Base-by-base conservation (phyloP, 108 stramenopile species). In the Nitzschia inconspicua region DNA sequence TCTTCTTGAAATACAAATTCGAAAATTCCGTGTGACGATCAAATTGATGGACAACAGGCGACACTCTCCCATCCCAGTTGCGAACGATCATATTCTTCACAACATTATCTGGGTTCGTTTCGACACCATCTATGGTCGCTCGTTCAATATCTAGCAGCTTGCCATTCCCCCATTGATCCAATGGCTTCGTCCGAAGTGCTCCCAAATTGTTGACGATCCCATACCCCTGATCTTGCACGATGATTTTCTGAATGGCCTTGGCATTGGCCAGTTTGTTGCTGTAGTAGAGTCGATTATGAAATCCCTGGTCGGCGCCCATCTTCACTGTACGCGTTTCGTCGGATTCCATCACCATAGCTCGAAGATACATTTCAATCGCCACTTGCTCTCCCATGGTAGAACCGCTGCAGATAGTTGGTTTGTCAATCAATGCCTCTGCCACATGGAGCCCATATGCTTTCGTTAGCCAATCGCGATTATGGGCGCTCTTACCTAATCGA, bases 251-350 rank as follows among this genome's bases (percentile, higher is more conserved):
- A 43, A 85, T 70, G 4, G 50, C 57, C 47, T 66, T 16, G 4
- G 75, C 66, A 44, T 75, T 70, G 13, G 19, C 43, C 22, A 79
- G 60, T 22, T 64, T 73, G n/a, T 62, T 63, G 19, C 72, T 62
- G 60, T 81, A 81, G 35, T 66, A 78, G 44, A 85, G 63, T 26
- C 62, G 77, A 52, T 79, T 85, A 51, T 85, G 84, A 73, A 85
- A 81, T 26, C 91, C 91, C 63, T 93, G 91, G 66, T 93, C 91
- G 13, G 83, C 78, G 7, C 91, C 91, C 31, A 79, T 89, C 65
- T 72, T 85, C 47, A 75, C 69, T 48, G 82, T 83, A 28, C 61
- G 42, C 0, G 80, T 80, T 35, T 84, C 68, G 60, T 93, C 91
- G 60, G 75, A 84, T 66, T 93, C 80, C 37, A 86, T 85, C 13